phyloP scores from a whole-genome alignment of 2,329 filamentous ascomycete species.

The Monilinia fructigena region DNA sequence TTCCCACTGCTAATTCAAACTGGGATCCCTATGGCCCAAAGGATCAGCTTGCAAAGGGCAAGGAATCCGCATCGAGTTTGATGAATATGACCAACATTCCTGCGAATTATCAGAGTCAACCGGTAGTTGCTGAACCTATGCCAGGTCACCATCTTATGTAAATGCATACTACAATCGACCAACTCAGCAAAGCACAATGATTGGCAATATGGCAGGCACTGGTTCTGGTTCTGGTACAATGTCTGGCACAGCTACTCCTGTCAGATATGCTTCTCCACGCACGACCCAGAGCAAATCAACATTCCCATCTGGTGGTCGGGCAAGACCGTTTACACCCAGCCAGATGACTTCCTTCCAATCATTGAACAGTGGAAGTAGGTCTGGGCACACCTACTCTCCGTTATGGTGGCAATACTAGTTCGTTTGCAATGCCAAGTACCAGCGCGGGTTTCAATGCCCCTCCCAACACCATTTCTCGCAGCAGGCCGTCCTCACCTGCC shows the following conservation, averaged over 20 bases:
- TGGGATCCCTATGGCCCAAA: constrained; percentile 2
- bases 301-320: constrained; percentile 7
- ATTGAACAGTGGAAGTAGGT: constrained; percentile 13
- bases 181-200: constrained; percentile 1
- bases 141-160: constrained; percentile 4
- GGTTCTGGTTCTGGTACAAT: not conserved
- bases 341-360: constrained; percentile 13
- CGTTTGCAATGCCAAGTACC: constrained; percentile 10
- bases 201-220: not conserved
- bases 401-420: constrained; percentile 6
- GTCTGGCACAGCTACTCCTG: not conserved
- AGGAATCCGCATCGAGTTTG: not conserved
- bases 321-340: constrained; percentile 21
- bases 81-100: not conserved
- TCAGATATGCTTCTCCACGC: constrained; percentile 13
- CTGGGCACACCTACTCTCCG: constrained; percentile 15
- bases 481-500: constrained; percentile 16
- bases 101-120: not conserved
- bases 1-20: not conserved
- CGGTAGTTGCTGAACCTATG: not conserved
- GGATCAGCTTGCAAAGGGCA: constrained; percentile 6
- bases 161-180: constrained; percentile 17
- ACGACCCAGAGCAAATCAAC: constrained; percentile 16
- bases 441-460: constrained; percentile 12
- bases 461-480: constrained; percentile 19